Evolutionary conservation across 352 stramenopile species (phyloP), one percentile per base, ranked within the genome.

Genomic region (Thalassiosira hispida): DNA sequence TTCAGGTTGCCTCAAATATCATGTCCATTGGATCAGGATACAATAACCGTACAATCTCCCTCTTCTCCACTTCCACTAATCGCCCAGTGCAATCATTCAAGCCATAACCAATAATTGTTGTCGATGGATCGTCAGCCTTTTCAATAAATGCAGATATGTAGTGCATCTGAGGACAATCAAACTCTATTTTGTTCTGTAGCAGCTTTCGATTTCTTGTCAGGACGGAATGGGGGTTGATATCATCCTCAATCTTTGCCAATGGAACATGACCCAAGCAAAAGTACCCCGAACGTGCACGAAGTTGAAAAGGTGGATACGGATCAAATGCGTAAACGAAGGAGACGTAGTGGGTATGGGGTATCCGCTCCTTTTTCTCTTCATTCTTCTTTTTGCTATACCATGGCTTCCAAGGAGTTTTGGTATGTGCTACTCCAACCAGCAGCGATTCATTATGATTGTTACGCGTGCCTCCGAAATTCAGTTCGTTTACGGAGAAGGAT

Each of bases 21-120:
- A 83, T 79, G 4, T 83, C 75, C 52, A 67, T 47, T 33, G 67
- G 67, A 53, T 80, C 63, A 9, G 75, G 68, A 70, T 66, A 83
- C 14, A 90, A 44, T 38, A 89, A 64, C 20, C 70, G 25, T 7
- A 70, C 31, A 35, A 91, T 76, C 23, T 89, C 81, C 16, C 66
- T 60, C 38, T 83, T 87, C 16, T 67, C 40, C 1, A 91, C 72
- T 65, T 84, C 73, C 11, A 91, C 52, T 20, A 91, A 75, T 47
- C 79, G 46, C 3, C 74, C 62, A 35, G 70, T 73, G 66, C 85
- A 91, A 76, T 91, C 85, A 66, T 89, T 90, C 31, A 91, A 73
- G 14, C 85, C 85, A 66, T 89, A 89, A 22, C 82, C 73, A 53
- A 91, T 65, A 12, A 89, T 56, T 9, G 79, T 71, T 18, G 47